These are phyloP conservation scores for Anisogramma anomala DNA, from an alignment of 2,329 filamentous ascomycete species.

Conservation along the genomic window DNA sequence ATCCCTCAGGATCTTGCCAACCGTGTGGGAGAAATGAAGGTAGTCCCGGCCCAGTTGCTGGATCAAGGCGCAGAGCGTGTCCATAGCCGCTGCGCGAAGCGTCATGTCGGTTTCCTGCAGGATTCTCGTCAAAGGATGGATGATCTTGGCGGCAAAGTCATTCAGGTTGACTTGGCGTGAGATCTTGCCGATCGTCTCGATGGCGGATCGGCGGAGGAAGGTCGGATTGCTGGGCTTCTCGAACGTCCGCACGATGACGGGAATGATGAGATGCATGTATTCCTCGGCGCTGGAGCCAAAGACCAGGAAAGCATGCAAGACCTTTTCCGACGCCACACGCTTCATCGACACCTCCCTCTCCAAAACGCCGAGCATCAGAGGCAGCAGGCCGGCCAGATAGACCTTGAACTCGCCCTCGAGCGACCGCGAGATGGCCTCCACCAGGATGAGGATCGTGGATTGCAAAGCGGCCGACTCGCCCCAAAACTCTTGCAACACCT, in stretches of 20 bases:
- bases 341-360: slow-evolving; percentile 71
- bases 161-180: slow-evolving; percentile 95
- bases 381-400: slow-evolving; percentile 78
- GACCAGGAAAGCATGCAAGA: slow-evolving; percentile 88
- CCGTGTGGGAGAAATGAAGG: slow-evolving; percentile 81
- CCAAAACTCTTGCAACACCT: slow-evolving; percentile 85
- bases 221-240: slow-evolving; percentile 75
- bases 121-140: slow-evolving; percentile 81
- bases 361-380: slow-evolving; percentile 86
- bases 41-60: slow-evolving; percentile 95
- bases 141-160: slow-evolving; percentile 91
- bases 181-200: slow-evolving; percentile 88
- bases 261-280: slow-evolving; percentile 98
- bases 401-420: slow-evolving; percentile 97
- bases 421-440: slow-evolving; percentile 87
- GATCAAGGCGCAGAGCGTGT: slow-evolving; percentile 89
- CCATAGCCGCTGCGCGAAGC: slow-evolving; percentile 71
- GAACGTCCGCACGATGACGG: slow-evolving; percentile 87
- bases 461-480: slow-evolving; percentile 68
- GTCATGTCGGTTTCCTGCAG: slow-evolving; percentile 60
- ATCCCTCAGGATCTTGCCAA: slow-evolving; percentile 73
- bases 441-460: slow-evolving; percentile 78
- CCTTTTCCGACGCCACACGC: slow-evolving; percentile 73
- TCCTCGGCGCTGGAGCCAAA: slow-evolving; percentile 94
- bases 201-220: slow-evolving; percentile 73